Base-by-base conservation (phyloP, 805 yeast species). In the Candida multigemmis region DNA sequence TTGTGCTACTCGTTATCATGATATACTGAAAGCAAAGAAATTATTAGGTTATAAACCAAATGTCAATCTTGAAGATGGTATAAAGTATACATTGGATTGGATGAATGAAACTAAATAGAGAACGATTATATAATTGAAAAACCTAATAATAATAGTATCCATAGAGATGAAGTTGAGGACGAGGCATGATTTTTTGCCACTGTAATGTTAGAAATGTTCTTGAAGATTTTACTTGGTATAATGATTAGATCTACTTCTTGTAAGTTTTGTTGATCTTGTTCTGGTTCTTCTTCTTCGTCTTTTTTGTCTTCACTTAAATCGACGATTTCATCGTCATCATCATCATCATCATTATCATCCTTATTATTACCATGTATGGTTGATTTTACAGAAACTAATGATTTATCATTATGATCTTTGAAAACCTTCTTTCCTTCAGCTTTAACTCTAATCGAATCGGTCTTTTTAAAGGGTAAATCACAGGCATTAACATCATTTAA, bases 1-100 rank as follows among this genome's bases (percentile, higher is more conserved):
- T 8, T 85, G 96, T 56, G 97, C 97, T 12, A 74, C 71, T 35
- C 78, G 98, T 53, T 91, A 91, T 53, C 96, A 89, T 52, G 84
- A 87, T 47, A 86, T 91, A 35, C 44, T 81, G 19, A 89, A 86
- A 54, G 97, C 98, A 4, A 86, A 84, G 46, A 53, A 54, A 8
- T 34, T 77, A 11, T 62, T 91, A 31, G 95, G 80, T 2, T 91
- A 91, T 51, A 58, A 61, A 36, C 98, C 99, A 21, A 68, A 65
- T 19, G 87, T 85, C 33, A 79, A 66, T 37, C 53, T 84, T 25
- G 86, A 81, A 49, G 73, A 77, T 35, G 95, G 96, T 33, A 83
- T 86, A 39, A 65, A 66, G 36, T 70, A 68, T 37, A 85, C 96
- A 2, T 60, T 86, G 32, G 82, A 75, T 28, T 86, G 95, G 93